These are phyloP conservation scores for Monosporascus ibericus DNA, from an alignment of 2,329 filamentous ascomycete species.

Conservation along the genomic window DNA sequence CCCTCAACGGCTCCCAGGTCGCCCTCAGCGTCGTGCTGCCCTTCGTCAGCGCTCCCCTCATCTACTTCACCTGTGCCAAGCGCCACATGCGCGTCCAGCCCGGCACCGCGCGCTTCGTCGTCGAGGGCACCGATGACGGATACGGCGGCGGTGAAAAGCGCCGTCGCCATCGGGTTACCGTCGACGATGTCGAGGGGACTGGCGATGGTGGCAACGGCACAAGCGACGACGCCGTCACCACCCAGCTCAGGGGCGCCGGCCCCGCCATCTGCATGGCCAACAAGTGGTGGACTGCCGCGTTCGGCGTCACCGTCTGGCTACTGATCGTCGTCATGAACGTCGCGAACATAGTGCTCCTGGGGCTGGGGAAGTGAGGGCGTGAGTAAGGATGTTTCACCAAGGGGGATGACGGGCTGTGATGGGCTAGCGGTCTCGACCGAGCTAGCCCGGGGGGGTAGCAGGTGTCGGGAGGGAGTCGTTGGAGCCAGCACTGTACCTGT, in stretches of 20 bases:
- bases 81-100: constrained; percentile 71
- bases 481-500: too few species aligned
- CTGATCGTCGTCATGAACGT: constrained; percentile 69
- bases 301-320: constrained; percentile 61
- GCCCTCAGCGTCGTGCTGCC: constrained; percentile 72
- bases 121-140: constrained; percentile 19
- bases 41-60: constrained; percentile 74
- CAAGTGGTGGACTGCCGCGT: constrained; percentile 53
- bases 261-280: constrained; percentile 62
- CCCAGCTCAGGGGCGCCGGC: constrained; percentile 15
- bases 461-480: too few species aligned
- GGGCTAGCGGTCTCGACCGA: too few species aligned
- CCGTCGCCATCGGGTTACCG: not conserved
- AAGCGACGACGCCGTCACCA: constrained; percentile 1
- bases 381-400: not conserved
- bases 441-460: too few species aligned
- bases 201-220: constrained; percentile 10
- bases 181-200: not conserved
- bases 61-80: constrained; percentile 76
- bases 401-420: too few species aligned
- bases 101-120: constrained; percentile 31
- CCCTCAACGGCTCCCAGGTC: constrained; percentile 72
- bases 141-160: constrained; percentile 1
- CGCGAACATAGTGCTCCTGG: constrained; percentile 33
- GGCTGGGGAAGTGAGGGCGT: constrained; percentile 10